Percentiles rank a stretch among this genome's conserved stretches.
Conservation (phyloP, 2,329 filamentous ascomycete genomes). For the Phaeosphaeriaceae sp. region DNA sequence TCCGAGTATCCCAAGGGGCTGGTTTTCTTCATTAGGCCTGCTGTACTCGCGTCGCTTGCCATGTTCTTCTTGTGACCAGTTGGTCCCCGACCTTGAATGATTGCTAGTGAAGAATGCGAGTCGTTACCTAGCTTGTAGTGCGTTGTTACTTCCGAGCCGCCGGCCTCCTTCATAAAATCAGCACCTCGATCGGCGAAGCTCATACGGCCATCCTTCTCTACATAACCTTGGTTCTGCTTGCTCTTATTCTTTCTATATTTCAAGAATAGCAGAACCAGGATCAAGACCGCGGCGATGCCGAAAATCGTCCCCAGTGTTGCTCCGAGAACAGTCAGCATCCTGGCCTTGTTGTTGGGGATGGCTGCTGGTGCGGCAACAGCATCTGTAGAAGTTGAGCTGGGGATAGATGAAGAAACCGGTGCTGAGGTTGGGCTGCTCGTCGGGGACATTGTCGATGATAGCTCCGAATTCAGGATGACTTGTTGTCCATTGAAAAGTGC, state of each 20-base stretch:
- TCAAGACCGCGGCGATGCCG: constrained; percentile 73
- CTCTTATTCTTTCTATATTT: constrained; percentile 66
- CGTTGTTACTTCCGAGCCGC: constrained; percentile 48
- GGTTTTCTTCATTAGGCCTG: constrained; percentile 65
- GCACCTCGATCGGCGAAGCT: constrained; percentile 60
- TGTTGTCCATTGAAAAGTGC: constrained; percentile 63
- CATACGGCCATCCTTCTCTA: constrained; percentile 50
- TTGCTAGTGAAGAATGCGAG: constrained; percentile 54
- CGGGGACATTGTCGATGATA: constrained; percentile 45
- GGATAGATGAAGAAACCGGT: constrained; percentile 26
- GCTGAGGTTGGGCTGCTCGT: constrained; percentile 27
- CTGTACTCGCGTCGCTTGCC: constrained; percentile 65
- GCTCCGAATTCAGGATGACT: constrained; percentile 31
- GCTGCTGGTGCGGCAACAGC: constrained; percentile 39
- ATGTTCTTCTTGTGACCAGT: constrained; percentile 57
- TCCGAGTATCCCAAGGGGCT: constrained; percentile 48
- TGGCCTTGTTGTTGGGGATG: constrained; percentile 51
- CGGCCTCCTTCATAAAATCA: constrained; percentile 60
- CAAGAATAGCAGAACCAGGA: constrained; percentile 73
- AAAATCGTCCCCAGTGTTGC: constrained; percentile 83
- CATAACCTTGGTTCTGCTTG: constrained; percentile 59
- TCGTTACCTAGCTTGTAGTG: constrained; percentile 42
- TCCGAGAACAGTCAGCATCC: constrained; percentile 71
- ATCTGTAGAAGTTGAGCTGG: constrained; percentile 38
- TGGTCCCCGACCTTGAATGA: constrained; percentile 62